Base-by-base conservation (phyloP, 768 basidiomycete species). In the Solioccasus polychromus region DNA sequence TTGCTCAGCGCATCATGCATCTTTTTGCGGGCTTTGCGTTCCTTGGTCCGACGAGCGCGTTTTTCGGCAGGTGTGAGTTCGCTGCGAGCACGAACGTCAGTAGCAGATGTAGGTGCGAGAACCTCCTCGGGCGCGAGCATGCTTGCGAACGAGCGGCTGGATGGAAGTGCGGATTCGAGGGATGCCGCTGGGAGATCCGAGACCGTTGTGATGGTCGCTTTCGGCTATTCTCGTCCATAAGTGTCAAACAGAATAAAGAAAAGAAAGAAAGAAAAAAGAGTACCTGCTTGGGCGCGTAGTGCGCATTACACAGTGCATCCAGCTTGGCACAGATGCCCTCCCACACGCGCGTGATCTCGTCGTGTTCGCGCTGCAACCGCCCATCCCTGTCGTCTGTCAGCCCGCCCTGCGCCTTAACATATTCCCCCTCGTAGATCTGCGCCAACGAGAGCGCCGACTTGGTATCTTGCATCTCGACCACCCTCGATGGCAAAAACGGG, bases 51-150 rank as follows among this genome's bases (percentile, higher is more conserved):
- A 26, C 80, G 63, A 0, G 83, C 68, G 39, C 82, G 82, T 69
- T 96, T 96, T 69, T 97, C 85, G 17, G 71, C 64, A 1, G 94
- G 89, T 3, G 90, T 91, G 39, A 97, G 71, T 64, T 98, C 95
- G 39, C 82, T 83, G 32, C 80, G 77, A 3, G 83, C 76, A 32
- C 81, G 81, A 19, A 78, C 73, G 38, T 77, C 75, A 3, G 76
- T 66, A 1, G 79, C 59, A 3, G 76, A 64, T 0, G 35, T 18
- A 2, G 87, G 78, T 1, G 83, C 72, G 55, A 87, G 86, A 12
- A 98, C 71, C 67, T 99, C 96, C 63, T 98, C 92, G 1, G 96
- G 96, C 1, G 96, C 92, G 34, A 99, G 77, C 75, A 92, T 85
- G 0, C 82, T 84, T 2, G 85, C 74, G 0, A 77, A 70, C 0